phyloP scores from a whole-genome alignment of 2,329 filamentous ascomycete species.

The Phoma herbarum region DNA sequence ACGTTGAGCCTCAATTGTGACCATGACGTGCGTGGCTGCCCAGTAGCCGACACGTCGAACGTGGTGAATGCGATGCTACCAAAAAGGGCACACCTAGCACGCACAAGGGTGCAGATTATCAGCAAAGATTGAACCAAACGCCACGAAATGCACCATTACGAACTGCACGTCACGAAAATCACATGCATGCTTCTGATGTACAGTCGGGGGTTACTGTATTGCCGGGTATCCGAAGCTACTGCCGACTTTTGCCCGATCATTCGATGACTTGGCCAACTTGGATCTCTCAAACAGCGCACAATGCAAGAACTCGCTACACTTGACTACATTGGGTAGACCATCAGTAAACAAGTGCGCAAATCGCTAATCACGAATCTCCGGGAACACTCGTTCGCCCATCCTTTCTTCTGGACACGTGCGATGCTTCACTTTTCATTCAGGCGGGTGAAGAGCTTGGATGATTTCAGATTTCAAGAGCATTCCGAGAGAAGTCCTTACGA shows the following conservation, averaged over 20 bases:
- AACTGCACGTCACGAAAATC: not conserved
- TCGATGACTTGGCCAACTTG: conserved; percentile 7
- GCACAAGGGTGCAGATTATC: conserved; percentile 2
- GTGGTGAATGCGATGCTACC: conserved; percentile 1
- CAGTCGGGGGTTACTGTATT: conserved; percentile 1
- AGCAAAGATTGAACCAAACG: not conserved
- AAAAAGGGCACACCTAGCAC: not conserved
- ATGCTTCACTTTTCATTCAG: conserved; percentile 4
- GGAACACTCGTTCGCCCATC: conserved; percentile 18
- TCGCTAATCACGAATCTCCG: conserved; percentile 1
- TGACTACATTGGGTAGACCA: conserved; percentile 1
- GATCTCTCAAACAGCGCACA: not conserved
- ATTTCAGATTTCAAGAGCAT: not conserved
- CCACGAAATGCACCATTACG: not conserved
- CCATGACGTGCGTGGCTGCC: conserved; percentile 19
- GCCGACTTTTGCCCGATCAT: conserved; percentile 20
- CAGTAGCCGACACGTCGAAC: not conserved
- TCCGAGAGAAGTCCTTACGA: not conserved
- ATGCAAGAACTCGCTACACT: conserved; percentile 2
- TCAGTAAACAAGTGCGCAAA: conserved; percentile 2
- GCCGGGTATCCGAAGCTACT: conserved; percentile 11
- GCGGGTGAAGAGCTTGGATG: not conserved
- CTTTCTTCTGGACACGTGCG: conserved; percentile 3
- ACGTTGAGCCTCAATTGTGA: conserved; percentile 10
- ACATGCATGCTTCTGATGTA: not conserved